Conservation (phyloP, 2,329 filamentous ascomycete genomes). For the Alternaria sp. region DNA sequence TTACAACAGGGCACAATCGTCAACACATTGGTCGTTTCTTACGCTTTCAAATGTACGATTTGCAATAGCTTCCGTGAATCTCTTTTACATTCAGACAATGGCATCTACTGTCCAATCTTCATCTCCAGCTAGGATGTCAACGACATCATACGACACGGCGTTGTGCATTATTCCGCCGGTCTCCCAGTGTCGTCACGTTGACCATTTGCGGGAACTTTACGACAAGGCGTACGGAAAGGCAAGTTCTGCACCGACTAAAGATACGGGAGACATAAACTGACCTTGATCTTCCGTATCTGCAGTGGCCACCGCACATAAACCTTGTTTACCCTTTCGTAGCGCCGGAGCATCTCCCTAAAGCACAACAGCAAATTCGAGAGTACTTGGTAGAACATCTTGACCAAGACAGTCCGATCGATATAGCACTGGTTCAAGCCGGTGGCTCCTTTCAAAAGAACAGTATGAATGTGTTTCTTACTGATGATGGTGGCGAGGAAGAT, state of each 20-base stretch:
- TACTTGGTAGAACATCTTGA: slow-evolving; percentile 35
- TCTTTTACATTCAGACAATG: slow-evolving; percentile 25
- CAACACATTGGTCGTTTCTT: slow-evolving; percentile 2
- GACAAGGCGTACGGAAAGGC: slow-evolving; percentile 65
- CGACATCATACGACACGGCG: slow-evolving; percentile 65
- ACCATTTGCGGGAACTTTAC: slow-evolving; percentile 67
- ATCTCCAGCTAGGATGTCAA: slow-evolving; percentile 25
- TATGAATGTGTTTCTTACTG: slow-evolving; percentile 54
- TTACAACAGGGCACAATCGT: slow-evolving; percentile 14
- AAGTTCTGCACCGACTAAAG: neutral
- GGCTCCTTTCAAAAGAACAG: slow-evolving; percentile 61
- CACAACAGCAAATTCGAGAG: slow-evolving; percentile 54
- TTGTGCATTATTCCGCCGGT: slow-evolving; percentile 67
- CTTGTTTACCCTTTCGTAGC: slow-evolving; percentile 71
- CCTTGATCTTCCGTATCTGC: neutral
- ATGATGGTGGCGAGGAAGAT: slow-evolving; percentile 9
- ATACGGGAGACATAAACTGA: neutral
- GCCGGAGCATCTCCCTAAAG: slow-evolving; percentile 57
- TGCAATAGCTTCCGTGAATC: neutral
- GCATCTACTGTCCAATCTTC: slow-evolving; percentile 18
- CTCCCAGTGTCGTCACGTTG: slow-evolving; percentile 58
- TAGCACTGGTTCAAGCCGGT: slow-evolving; percentile 54
- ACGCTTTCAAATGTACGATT: slow-evolving; percentile 20
- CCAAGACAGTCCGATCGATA: neutral
- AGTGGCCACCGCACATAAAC: slow-evolving; percentile 73